Evolutionary conservation across 192 early-diverging fungal genomes (phyloP).

Genomic region (Linnemannia exigua): DNA sequence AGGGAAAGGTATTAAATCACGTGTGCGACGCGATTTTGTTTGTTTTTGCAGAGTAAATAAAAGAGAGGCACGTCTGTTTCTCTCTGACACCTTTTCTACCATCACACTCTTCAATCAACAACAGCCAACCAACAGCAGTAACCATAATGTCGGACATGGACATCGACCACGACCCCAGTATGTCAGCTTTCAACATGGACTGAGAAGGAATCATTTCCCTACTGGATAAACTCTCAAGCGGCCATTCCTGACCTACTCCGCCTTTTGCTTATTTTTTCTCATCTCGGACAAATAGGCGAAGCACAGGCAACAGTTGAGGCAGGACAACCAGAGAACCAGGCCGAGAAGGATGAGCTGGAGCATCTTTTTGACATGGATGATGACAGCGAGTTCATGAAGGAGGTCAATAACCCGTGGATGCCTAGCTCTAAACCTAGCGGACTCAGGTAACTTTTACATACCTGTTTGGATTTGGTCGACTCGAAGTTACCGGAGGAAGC

Average conservation of each 20-base stretch:
- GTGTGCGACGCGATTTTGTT: conserved; percentile 21
- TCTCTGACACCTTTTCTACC: neutral
- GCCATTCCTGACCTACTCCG: neutral
- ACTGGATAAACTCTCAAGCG: neutral
- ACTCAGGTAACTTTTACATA: neutral
- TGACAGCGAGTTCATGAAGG: conserved; percentile 9
- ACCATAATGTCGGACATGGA: conserved; percentile 48
- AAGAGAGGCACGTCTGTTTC: neutral
- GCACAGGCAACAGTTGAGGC: conserved; percentile 19
- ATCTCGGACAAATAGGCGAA: neutral
- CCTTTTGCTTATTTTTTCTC: neutral
- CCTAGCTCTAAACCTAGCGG: neutral
- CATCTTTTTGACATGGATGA: conserved; percentile 41
- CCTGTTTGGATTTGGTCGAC: neutral
- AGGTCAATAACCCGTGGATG: conserved; percentile 20
- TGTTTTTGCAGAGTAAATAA: neutral
- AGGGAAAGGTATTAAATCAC: conserved; percentile 22
- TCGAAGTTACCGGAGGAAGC: neutral
- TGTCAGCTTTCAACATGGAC: neutral
- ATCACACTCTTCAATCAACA: neutral
- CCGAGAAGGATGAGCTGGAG: conserved; percentile 26
- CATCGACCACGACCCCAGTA: conserved; percentile 25
- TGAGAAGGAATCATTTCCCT: neutral
- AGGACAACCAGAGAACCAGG: conserved; percentile 19
- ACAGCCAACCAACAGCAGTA: too few relatives aligned